Percentiles rank a stretch among this genome's conserved stretches.
These are phyloP conservation scores for Marasmius oreades DNA, from an alignment of 1,284 basidiomycete genomes.

Conservation along the genomic window DNA sequence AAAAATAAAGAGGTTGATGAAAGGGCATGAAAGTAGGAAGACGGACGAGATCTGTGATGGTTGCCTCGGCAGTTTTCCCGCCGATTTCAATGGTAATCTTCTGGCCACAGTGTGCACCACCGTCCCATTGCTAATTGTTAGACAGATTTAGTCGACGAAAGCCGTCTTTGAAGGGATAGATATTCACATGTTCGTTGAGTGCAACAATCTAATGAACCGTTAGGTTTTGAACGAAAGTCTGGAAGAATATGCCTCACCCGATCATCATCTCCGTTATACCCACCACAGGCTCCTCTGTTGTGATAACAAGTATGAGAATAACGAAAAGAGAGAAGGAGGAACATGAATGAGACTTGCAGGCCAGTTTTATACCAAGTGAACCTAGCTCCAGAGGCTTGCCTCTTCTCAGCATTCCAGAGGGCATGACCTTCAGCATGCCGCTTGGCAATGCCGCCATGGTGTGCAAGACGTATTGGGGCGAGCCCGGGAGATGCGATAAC, in stretches of 20 bases:
- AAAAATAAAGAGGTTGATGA: neutral
- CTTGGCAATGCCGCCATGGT: neutral
- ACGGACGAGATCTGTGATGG: constrained; percentile 4
- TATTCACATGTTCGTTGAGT: neutral
- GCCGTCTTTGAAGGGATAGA: neutral
- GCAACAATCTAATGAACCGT: neutral
- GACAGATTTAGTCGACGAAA: neutral
- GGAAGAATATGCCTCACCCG: neutral
- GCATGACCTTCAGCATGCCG: neutral
- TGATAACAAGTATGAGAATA: neutral
- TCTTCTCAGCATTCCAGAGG: neutral
- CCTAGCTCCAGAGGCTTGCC: neutral
- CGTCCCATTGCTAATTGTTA: constrained; percentile 3
- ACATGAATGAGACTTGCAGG: neutral
- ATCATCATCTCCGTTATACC: neutral
- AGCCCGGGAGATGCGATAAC: neutral
- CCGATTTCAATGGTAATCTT: constrained; percentile 4
- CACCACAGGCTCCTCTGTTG: neutral
- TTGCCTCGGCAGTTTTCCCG: constrained; percentile 1
- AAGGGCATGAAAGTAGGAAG: neutral
- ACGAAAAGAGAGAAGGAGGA: neutral
- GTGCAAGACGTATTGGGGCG: too few species aligned
- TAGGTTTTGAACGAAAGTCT: too few species aligned
- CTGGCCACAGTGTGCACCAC: constrained; percentile 7
- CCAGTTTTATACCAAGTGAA: neutral